Evolutionary conservation across 2,329 filamentous ascomycete species (phyloP), one percentile per base, ranked within the genome.

Genomic region (Epichloe gansuensis): DNA sequence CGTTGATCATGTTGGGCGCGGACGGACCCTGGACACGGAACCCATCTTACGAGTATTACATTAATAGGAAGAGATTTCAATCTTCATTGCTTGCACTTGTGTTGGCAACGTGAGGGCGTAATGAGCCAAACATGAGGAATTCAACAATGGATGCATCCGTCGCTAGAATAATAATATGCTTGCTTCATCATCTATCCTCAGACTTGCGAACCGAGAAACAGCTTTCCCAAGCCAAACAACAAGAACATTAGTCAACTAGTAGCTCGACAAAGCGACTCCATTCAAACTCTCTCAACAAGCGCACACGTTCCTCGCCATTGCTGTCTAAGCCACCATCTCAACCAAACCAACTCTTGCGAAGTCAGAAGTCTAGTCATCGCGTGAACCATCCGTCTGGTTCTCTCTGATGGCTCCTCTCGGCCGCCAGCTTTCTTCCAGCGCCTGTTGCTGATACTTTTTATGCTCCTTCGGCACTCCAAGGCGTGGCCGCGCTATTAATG

Each of bases 401-500:
- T 13, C 34, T 28, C 25, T 47, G 25, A 23, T 45, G 48, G 12
- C 21, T 38, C 38, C 6, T 48, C 38, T 37, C n/a, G 28, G 21
- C 34, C 41, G 41, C 21, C 8, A 23, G 15, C n/a, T 13, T 11
- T 46, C 28, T 15, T n/a, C 34, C 44, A 48, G 8, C 42, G 39
- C 46, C 23, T 35, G 35, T 35, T 31, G 25, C 25, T 25, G 17
- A 23, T 31, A 12, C 31, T 15, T 35, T 52, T 43, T 52, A 37
- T 50, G 21, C 37, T 37, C 34, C 46, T 43, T 52, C 12, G 42
- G 50, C 52, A 50, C 31, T 35, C 31, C 45, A 43, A 48, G 51
- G 15, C 53, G 46, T 54, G 55, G 42, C 52, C 46, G 48, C 51
- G 60, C 59, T 60, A 68, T 67, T 67, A 68, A 63, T 60, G 64